Percentiles rank a stretch among this genome's conserved stretches.
Conservation (phyloP, 1,284 basidiomycete genomes). For the Rhodotorula sp. region DNA sequence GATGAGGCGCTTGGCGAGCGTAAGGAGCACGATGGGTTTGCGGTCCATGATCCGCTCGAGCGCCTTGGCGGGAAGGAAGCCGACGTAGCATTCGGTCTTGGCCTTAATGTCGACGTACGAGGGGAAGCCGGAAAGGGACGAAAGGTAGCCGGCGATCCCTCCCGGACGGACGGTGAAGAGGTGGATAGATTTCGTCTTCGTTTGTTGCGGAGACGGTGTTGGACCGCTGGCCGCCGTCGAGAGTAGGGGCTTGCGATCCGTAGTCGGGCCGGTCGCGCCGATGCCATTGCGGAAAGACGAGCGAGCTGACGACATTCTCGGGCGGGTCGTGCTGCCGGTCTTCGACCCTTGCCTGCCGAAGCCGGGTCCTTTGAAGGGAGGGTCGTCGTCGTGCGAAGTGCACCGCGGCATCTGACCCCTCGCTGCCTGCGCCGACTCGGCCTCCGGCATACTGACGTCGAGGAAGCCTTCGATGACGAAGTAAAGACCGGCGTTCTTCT, state of each 20-base stretch:
- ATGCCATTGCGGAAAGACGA: background rate
- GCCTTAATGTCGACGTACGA: conserved; percentile 96
- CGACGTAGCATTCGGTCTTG: conserved; percentile 96
- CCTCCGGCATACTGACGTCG: conserved; percentile 76
- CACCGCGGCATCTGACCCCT: background rate
- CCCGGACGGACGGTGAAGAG: conserved; percentile 96
- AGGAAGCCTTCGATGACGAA: conserved; percentile 98
- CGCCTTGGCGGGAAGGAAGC: conserved; percentile 83
- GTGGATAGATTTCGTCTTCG: conserved; percentile 37
- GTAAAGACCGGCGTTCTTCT: conserved; percentile 86
- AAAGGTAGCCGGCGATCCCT: conserved; percentile 96
- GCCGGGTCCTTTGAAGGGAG: background rate
- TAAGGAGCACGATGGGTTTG: conserved; percentile 89
- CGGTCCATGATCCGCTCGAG: conserved; percentile 88
- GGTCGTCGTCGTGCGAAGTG: background rate
- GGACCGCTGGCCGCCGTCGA: background rate
- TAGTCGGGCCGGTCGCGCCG: background rate
- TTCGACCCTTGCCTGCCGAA: background rate
- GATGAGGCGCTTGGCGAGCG: conserved; percentile 91
- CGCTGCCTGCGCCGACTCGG: conserved; percentile 22
- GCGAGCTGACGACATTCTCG: background rate
- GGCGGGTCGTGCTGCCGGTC: background rate
- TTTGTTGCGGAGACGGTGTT: background rate
- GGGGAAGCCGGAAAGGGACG: conserved; percentile 83
- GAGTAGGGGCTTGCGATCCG: background rate